These are phyloP conservation scores for Clitopilus hobsonii DNA, from an alignment of 768 basidiomycete species.

Conservation along the genomic window DNA sequence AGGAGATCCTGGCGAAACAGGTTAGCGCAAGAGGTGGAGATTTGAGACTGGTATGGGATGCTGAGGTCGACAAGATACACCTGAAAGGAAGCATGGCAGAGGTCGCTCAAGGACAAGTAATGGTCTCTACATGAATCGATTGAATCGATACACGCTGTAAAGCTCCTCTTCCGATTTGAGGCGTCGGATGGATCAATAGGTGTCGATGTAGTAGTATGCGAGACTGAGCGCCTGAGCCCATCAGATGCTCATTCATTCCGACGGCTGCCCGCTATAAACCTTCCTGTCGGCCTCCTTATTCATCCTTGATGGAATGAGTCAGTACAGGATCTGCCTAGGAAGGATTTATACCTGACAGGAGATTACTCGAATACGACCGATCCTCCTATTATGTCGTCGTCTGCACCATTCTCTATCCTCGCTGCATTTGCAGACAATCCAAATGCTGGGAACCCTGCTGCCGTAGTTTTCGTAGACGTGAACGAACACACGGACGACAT, in stretches of 20 bases:
- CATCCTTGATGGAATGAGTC: too few species aligned
- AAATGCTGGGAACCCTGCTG: slow-evolving; percentile 42
- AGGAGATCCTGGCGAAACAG: slow-evolving; percentile 39
- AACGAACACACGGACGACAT: slow-evolving; percentile 17
- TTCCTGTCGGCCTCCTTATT: too few species aligned
- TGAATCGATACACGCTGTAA: too few species aligned
- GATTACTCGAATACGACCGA: too few species aligned
- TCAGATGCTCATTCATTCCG: too few species aligned
- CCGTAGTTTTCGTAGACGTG: slow-evolving; percentile 31
- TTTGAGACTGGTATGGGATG: slow-evolving; percentile 33
- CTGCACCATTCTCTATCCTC: slow-evolving; percentile 29
- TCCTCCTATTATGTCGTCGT: slow-evolving; percentile 12
- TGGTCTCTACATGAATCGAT: not conserved
- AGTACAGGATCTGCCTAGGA: too few species aligned
- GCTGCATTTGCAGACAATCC: slow-evolving; percentile 39
- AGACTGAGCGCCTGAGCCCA: too few species aligned
- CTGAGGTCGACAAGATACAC: slow-evolving; percentile 22
- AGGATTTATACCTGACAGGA: too few species aligned
- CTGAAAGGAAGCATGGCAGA: slow-evolving; percentile 31
- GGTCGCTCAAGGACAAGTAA: slow-evolving; percentile 29
- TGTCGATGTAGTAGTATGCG: too few species aligned
- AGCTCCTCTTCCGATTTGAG: too few species aligned
- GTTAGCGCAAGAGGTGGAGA: slow-evolving; percentile 49
- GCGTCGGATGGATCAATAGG: too few species aligned
- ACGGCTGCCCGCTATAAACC: too few species aligned